These are phyloP conservation scores for Zostera marina DNA, from an alignment of 116 monocot species.

Conservation along the genomic window DNA sequence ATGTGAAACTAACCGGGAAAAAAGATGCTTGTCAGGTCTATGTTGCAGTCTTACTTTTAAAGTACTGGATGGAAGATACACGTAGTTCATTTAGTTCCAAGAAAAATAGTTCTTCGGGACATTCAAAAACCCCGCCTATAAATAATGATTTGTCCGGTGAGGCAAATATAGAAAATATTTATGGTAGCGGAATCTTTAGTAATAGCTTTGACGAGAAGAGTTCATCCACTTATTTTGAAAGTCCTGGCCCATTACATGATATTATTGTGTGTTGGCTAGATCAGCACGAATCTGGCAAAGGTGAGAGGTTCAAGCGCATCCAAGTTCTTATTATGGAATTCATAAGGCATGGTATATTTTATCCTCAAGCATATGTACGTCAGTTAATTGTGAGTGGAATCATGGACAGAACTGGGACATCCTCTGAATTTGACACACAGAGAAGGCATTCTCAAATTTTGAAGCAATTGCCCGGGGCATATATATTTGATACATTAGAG, in stretches of 20 bases:
- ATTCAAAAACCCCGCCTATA: conserved; percentile 13
- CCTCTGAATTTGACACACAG: conserved; percentile 39
- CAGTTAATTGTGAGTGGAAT: conserved; percentile 92
- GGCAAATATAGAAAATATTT: conserved; percentile 15
- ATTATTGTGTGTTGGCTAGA: conserved; percentile 94
- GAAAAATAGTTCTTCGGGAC: conserved; percentile 5
- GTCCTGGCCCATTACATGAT: conserved; percentile 89
- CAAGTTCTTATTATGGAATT: conserved; percentile 72
- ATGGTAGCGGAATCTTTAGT: conserved; percentile 10
- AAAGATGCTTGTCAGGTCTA: conserved; percentile 81
- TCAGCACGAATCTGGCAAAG: conserved; percentile 64
- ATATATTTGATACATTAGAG: conserved; percentile 61
- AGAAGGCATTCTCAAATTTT: conserved; percentile 60
- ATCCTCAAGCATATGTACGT: conserved; percentile 81
- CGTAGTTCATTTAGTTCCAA: conserved; percentile 13
- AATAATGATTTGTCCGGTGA: conserved; percentile 24
- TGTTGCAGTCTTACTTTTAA: conserved; percentile 62
- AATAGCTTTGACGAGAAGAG: conserved; percentile 21
- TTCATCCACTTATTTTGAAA: conserved; percentile 35
- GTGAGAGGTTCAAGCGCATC: conserved; percentile 52
- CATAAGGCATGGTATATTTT: conserved; percentile 67
- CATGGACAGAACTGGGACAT: conserved; percentile 50
- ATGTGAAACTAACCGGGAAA: conserved; percentile 49
- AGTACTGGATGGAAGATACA: conserved; percentile 57
- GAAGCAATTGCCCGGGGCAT: conserved; percentile 76